A percentile compares a stretch with the other conserved stretches of the same genome.
Evolutionary conservation across 805 yeast species (phyloP).

Genomic region (Hanseniaspora hatyaiensis): DNA sequence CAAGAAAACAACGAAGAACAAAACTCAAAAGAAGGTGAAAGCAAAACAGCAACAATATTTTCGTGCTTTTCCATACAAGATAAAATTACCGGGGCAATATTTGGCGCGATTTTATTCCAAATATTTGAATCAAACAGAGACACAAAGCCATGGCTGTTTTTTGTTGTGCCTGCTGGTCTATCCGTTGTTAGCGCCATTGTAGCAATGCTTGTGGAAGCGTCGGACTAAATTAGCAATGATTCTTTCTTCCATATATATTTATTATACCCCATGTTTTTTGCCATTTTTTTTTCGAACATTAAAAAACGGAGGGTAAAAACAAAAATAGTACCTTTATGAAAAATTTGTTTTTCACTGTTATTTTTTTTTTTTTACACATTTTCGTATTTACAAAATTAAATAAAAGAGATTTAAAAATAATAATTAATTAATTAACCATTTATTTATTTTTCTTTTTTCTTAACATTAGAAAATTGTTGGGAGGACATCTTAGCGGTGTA

Average conservation of each 20-base stretch:
- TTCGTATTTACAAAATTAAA: too few species aligned
- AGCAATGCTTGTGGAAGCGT: neutral
- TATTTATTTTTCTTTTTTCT: too few species aligned
- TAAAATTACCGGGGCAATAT: neutral
- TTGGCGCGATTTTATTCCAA: neutral
- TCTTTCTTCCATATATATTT: neutral
- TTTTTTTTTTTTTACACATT: too few species aligned
- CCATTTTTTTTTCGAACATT: neutral
- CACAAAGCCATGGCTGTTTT: conserved; percentile 3
- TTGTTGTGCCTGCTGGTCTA: conserved; percentile 18
- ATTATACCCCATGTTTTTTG: neutral
- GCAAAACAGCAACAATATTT: neutral
- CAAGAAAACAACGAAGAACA: neutral
- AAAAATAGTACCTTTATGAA: too few species aligned
- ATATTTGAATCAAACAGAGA: conserved; percentile 13
- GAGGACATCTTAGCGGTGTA: too few species aligned
- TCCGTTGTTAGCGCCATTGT: conserved; percentile 11
- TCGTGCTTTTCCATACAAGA: conserved; percentile 9
- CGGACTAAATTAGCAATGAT: too few species aligned
- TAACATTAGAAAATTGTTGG: too few species aligned
- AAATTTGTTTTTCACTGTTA: too few species aligned
- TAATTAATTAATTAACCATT: too few species aligned
- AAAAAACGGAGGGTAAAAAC: too few species aligned
- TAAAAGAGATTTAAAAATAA: too few species aligned
- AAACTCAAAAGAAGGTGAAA: neutral